Conservation (phyloP, 768 basidiomycete genomes). For the Hortiboletus flavorubellus region DNA sequence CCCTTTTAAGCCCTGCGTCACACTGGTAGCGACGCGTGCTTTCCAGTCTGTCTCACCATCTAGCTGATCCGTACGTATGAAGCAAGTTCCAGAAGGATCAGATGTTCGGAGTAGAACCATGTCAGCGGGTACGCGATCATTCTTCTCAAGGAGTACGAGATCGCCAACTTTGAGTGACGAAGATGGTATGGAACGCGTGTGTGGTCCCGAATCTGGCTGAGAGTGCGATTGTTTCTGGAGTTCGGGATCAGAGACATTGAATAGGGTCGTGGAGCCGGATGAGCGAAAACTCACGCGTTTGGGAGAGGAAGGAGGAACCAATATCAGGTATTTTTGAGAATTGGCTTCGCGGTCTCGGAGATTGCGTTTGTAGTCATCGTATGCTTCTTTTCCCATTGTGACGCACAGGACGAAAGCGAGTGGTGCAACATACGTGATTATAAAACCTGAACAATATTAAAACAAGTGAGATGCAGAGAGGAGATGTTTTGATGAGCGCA, state of each 20-base stretch:
- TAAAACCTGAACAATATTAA: constrained; percentile 62
- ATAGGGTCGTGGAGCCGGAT: constrained; percentile 18
- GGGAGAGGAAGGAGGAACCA: constrained; percentile 52
- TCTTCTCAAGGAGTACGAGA: constrained; percentile 90
- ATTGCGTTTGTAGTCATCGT: constrained; percentile 95
- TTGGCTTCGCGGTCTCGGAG: constrained; percentile 93
- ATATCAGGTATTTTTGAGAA: constrained; percentile 82
- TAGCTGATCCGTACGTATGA: constrained; percentile 95
- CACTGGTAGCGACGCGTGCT: constrained; percentile 73
- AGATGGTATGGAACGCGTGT: constrained; percentile 79
- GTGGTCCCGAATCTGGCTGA: constrained; percentile 38
- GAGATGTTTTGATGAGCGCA: constrained; percentile 32
- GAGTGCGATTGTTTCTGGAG: constrained; percentile 8
- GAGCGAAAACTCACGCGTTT: constrained; percentile 19
- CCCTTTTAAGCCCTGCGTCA: constrained; percentile 20
- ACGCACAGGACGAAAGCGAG: constrained; percentile 92
- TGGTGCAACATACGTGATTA: constrained; percentile 93
- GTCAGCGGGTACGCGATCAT: constrained; percentile 95
- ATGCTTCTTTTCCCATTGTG: constrained; percentile 98
- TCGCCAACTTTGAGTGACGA: constrained; percentile 89
- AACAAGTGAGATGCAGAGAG: background rate
- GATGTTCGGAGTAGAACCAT: constrained; percentile 85
- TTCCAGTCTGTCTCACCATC: constrained; percentile 99
- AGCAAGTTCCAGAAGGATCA: constrained; percentile 90
- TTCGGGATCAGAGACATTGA: constrained; percentile 21